Percentiles rank a stretch among this genome's conserved stretches.
Evolutionary conservation across 441 rosid genomes (phyloP).

Genomic region (Melastoma candidum): DNA sequence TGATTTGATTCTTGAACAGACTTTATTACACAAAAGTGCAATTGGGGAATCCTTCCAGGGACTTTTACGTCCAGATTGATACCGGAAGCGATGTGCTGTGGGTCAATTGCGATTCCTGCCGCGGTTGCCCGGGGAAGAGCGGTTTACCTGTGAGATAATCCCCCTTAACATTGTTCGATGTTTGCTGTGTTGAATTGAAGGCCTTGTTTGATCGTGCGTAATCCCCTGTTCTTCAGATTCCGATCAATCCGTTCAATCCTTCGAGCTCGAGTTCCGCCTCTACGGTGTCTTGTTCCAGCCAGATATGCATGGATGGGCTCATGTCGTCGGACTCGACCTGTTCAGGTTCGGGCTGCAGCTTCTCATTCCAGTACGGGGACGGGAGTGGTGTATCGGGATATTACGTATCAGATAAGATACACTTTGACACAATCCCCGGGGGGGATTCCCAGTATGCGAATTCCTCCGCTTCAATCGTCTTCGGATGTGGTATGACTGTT

Average conservation of each 20-base stretch:
- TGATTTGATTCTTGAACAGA: slow-evolving; percentile 24
- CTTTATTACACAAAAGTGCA: slow-evolving; percentile 72
- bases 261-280: slow-evolving; percentile 59
- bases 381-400: slow-evolving; percentile 90
- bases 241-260: slow-evolving; percentile 64
- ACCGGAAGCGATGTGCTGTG: slow-evolving; percentile 97
- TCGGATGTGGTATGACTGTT: slow-evolving; percentile 26
- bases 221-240: slow-evolving; percentile 37
- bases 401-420: slow-evolving; percentile 63
- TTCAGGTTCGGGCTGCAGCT: slow-evolving; percentile 50
- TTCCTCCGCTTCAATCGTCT: slow-evolving; percentile 55
- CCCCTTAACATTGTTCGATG: background rate
- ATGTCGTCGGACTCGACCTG: slow-evolving; percentile 58
- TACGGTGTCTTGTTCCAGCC: slow-evolving; percentile 48
- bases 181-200: too few species aligned
- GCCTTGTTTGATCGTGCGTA: background rate
- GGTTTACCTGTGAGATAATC: slow-evolving; percentile 57
- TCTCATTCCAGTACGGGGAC: slow-evolving; percentile 77
- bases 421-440: slow-evolving; percentile 32
- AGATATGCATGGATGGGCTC: slow-evolving; percentile 44
- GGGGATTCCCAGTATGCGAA: slow-evolving; percentile 31
- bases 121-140: slow-evolving; percentile 74
- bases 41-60: slow-evolving; percentile 80
- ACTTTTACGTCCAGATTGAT: slow-evolving; percentile 82
- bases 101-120: slow-evolving; percentile 78